phyloP scores from a whole-genome alignment of 192 early-diverging fungal species.

The Haplosporangium gracile region DNA sequence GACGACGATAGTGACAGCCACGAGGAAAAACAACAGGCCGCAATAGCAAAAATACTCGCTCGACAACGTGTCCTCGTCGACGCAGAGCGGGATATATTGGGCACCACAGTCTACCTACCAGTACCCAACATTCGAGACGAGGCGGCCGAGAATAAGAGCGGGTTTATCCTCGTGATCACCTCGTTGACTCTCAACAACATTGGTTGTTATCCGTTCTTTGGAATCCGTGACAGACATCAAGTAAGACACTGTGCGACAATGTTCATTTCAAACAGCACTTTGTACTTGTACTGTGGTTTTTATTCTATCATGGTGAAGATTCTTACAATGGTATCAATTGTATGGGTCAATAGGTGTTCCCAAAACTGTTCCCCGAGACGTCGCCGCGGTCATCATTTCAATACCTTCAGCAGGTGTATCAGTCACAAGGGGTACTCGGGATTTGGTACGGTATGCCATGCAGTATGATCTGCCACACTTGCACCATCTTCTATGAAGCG shows the following conservation, averaged over 20 bases:
- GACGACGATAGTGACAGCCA: neutral
- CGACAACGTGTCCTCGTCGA: conserved; percentile 25
- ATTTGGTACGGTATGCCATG: conserved; percentile 57
- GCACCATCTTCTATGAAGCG: conserved; percentile 56
- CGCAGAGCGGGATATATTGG: conserved; percentile 41
- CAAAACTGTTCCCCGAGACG: conserved; percentile 43
- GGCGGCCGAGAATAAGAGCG: conserved; percentile 46
- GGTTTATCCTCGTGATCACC: conserved; percentile 49
- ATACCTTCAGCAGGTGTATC: conserved; percentile 45
- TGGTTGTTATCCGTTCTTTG: conserved; percentile 56
- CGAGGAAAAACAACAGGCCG: conserved; percentile 15
- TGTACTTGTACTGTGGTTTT: neutral
- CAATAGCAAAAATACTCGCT: conserved; percentile 24
- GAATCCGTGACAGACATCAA: conserved; percentile 49
- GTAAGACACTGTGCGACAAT: neutral
- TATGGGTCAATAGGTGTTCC: conserved; percentile 31
- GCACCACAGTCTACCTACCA: conserved; percentile 43
- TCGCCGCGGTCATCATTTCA: conserved; percentile 51
- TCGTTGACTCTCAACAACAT: conserved; percentile 56
- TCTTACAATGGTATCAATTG: neutral
- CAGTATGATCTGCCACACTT: conserved; percentile 56
- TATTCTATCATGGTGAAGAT: neutral
- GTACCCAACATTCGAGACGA: conserved; percentile 37
- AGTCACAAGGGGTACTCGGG: conserved; percentile 49
- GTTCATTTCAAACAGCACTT: neutral